Evolutionary conservation across 805 yeast species (phyloP), one percentile per base, ranked within the genome.

Genomic region (Kluyveromyces starmeri): DNA sequence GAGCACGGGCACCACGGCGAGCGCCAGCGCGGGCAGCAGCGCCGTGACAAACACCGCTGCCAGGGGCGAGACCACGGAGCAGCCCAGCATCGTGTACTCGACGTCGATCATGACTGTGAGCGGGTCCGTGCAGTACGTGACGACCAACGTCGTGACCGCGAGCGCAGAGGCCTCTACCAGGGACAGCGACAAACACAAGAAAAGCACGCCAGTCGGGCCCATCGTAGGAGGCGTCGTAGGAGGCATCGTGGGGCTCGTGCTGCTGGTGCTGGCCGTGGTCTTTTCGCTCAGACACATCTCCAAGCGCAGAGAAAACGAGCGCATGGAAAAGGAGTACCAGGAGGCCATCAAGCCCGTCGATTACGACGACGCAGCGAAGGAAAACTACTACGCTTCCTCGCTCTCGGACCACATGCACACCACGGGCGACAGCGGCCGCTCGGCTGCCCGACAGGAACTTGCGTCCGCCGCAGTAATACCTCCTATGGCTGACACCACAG

Each of bases 201-300:
- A 51, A 26, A 38, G 44, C 46, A 32, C 42, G 45, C 43, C 63
- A 46, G 57, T 59, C 40, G 81, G 80, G 3, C 77, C 79, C 15
- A 74, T 73, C 21, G 78, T 74, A 6, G 81, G 81, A 32, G 76
- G 77, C 33, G 79, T 71, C 2, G 72, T 70, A 10, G 81, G 81
- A 14, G 75, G 72, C 16, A 58, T 73, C 10, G 70, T 53, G 11
- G 75, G 73, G 18, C 55, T 72, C 1, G 61, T 61, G 3, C 53
- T 58, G 2, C 37, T 71, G 4, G 70, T 65, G 1, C 59, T 62
- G 2, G 45, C 65, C 2, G 48, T 68, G 18, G 34, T 68, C 32
- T 55, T 66, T 28, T 46, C 61, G 32, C 55, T 65, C 32, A 62
- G 66, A 40, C 59, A 59, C 27, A 45, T 48, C 24, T 51, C 54